Evolutionary conservation across 805 yeast genomes (phyloP).

Genomic region (Zygosaccharomyces lentus): DNA sequence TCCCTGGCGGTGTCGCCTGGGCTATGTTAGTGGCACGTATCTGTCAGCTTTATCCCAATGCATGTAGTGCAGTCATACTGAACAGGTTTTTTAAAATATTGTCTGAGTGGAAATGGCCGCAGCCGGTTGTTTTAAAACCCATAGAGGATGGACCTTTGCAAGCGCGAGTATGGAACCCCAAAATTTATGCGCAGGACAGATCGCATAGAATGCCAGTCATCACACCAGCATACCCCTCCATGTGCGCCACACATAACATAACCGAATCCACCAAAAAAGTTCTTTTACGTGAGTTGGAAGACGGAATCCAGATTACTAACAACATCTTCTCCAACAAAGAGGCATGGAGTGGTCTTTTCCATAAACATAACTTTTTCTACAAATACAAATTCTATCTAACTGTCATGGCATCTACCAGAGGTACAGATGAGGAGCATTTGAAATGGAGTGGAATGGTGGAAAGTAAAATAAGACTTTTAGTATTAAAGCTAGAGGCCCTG

Average conservation of each 20-base stretch:
- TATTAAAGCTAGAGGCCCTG: conserved; percentile 73
- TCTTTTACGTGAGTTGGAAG: conserved; percentile 69
- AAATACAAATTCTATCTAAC: conserved; percentile 84
- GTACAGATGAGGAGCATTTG: conserved; percentile 72
- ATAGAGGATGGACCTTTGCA: conserved; percentile 97
- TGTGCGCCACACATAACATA: conserved; percentile 98
- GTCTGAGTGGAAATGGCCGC: conserved; percentile 96
- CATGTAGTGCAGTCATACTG: conserved; percentile 88
- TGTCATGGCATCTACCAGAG: conserved; percentile 70
- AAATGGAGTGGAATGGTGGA: conserved; percentile 95
- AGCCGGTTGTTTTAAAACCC: conserved; percentile 86
- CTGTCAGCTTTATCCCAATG: conserved; percentile 94
- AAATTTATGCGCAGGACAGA: conserved; percentile 81
- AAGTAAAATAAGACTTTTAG: conserved; percentile 74
- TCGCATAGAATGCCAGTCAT: conserved; percentile 95
- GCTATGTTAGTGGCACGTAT: conserved; percentile 98
- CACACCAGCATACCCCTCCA: conserved; percentile 86
- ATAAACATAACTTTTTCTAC: conserved; percentile 75
- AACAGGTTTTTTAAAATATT: conserved; percentile 83
- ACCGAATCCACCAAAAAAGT: conserved; percentile 82
- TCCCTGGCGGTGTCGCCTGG: conserved; percentile 99
- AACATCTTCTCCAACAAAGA: conserved; percentile 61
- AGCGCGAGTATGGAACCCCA: conserved; percentile 96
- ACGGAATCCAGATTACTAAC: conserved; percentile 69
- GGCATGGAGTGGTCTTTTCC: conserved; percentile 71